Evolutionary conservation across 805 yeast genomes (phyloP).

Genomic region (Candida corydali): DNA sequence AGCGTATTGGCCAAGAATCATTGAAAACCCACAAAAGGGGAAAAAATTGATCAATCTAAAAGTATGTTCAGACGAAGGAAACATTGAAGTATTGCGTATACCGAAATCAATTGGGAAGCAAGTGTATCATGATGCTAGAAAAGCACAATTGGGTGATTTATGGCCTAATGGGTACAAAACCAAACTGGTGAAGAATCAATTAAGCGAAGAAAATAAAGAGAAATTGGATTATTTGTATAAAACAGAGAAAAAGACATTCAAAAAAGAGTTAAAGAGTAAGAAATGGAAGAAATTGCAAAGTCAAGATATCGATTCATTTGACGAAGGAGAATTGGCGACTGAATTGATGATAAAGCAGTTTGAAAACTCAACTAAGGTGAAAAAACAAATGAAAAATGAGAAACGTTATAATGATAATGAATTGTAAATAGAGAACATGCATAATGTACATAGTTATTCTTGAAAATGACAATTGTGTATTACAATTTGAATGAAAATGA

Average conservation of each 20-base stretch:
- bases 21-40: slow-evolving; percentile 67
- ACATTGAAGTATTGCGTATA: slow-evolving; percentile 81
- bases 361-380: slow-evolving; percentile 30
- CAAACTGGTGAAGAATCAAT: slow-evolving; percentile 24
- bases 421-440: background rate
- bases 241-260: slow-evolving; percentile 34
- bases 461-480: no score
- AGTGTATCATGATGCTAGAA: slow-evolving; percentile 86
- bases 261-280: slow-evolving; percentile 32
- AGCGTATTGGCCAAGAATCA: slow-evolving; percentile 66
- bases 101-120: slow-evolving; percentile 73
- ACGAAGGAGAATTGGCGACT: slow-evolving; percentile 22
- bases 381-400: slow-evolving; percentile 18
- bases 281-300: slow-evolving; percentile 28
- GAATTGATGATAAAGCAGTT: slow-evolving; percentile 27
- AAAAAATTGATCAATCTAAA: slow-evolving; percentile 80
- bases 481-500: no score
- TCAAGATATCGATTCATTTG: slow-evolving; percentile 20
- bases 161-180: slow-evolving; percentile 59
- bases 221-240: slow-evolving; percentile 33
- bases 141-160: slow-evolving; percentile 75
- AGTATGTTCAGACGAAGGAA: slow-evolving; percentile 76
- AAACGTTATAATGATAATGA: slow-evolving; percentile 19
- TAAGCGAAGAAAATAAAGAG: slow-evolving; percentile 27
- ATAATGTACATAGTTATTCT: no score